phyloP scores from a whole-genome alignment of 257 asterid genomes.

The Solanum verrucosum region DNA sequence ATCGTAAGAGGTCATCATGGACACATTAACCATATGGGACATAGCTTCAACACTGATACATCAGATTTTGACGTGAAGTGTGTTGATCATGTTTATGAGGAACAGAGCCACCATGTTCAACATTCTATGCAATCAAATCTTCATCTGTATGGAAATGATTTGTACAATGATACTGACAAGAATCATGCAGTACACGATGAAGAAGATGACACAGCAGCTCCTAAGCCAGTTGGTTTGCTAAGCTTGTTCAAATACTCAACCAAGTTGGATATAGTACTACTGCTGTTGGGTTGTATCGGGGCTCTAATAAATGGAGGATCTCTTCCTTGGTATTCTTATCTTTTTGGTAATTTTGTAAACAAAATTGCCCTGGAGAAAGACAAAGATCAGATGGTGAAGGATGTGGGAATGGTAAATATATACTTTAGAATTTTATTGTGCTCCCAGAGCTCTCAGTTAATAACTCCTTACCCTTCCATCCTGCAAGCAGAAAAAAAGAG shows the following conservation, averaged over 20 bases:
- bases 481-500: background rate
- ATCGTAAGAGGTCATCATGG: background rate
- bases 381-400: constrained; percentile 50
- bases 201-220: constrained; percentile 33
- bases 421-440: background rate
- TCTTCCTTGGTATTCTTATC: constrained; percentile 81
- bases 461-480: background rate
- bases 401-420: constrained; percentile 45
- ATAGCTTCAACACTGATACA: background rate
- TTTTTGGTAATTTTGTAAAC: constrained; percentile 63
- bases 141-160: constrained; percentile 1
- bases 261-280: constrained; percentile 47
- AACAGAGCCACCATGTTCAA: constrained; percentile 1
- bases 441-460: background rate
- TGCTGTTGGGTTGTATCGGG: constrained; percentile 64
- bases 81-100: constrained; percentile 2
- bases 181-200: constrained; percentile 18
- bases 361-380: constrained; percentile 35
- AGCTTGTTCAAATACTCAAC: constrained; percentile 66
- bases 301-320: constrained; percentile 84
- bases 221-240: constrained; percentile 40
- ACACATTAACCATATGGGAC: constrained; percentile 4
- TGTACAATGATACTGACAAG: constrained; percentile 7
- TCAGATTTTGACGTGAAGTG: constrained; percentile 5
- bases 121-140: constrained; percentile 9